Evolutionary conservation across 139 green algal genomes (phyloP), one percentile per base, ranked within the genome.

Genomic region (Zygnema cylindricum): DNA sequence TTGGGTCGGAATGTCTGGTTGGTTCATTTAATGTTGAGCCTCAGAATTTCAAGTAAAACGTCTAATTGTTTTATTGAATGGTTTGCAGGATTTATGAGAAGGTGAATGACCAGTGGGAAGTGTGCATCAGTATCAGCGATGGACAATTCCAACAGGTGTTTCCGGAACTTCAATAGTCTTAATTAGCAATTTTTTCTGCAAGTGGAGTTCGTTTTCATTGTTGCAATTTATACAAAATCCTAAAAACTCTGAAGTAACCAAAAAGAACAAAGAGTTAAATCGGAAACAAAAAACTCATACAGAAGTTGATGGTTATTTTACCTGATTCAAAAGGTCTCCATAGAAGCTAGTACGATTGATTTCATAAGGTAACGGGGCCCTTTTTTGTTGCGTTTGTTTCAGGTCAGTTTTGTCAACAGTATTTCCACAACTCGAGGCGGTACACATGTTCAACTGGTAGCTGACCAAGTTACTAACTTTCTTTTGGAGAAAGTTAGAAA

Each of bases 371-470:
- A 55, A 43, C 11, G 32, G 38, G 3, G 77, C 16, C 38, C 77
- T n/a, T n/a, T n/a, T n/a, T n/a, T n/a, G n/a, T n/a, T n/a, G n/a
- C n/a, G n/a, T n/a, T n/a, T n/a, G n/a, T n/a, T n/a, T n/a, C 95
- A 99, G 96, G 96, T 98, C 63, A 97, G 94, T 86, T 99, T 99
- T 90, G 96, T 97, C 39, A 99, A 99, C 93, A 95, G 95, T 77
- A 99, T 99, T 90, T 96, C 93, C 93, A 99, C 98, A 39, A 94
- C 91, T 84, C 98, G 98, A 92, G 98, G 98, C n/a, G 98, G 98
- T 54, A 99, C 96, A 0, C 98, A 99, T 91, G 98, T 99, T 43
- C 96, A 98, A 87, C 93, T 96, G 69, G 79, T 99, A 23, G 92
- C 96, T 0, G 95, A 99, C 86, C 95, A 99, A 89, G 90, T 98